Evolutionary conservation across 1,284 basidiomycete species (phyloP).

Genomic region (Tylopilus sp.): DNA sequence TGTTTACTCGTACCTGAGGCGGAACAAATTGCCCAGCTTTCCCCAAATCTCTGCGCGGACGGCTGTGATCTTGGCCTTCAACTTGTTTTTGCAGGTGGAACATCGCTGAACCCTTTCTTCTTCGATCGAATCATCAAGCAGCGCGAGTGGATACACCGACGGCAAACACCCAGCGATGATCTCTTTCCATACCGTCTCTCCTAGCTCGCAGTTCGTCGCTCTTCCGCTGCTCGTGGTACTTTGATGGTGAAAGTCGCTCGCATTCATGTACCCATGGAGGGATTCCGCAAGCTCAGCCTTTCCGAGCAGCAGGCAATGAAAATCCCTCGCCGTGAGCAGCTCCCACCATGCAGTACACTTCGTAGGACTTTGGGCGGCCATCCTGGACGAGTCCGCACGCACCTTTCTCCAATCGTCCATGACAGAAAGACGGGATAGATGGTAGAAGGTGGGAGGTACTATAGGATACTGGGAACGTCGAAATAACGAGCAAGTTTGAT

Average conservation of each 20-base stretch:
- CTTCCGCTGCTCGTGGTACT: accelerated
- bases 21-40: slow-evolving; percentile 5
- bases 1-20: slow-evolving; percentile 1
- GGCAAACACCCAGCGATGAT: not conserved
- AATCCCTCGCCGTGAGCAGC: slow-evolving; percentile 6
- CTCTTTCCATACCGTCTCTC: not conserved
- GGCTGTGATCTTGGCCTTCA: not conserved
- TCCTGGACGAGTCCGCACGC: not conserved
- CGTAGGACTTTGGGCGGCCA: not conserved
- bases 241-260: not conserved
- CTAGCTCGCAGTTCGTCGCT: not conserved
- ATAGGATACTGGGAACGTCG: slow-evolving; percentile 5
- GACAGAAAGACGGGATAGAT: slow-evolving; percentile 15
- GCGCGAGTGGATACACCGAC: slow-evolving; percentile 7
- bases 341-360: slow-evolving; percentile 10
- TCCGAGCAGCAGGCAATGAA: slow-evolving; percentile 10
- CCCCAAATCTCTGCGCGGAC: slow-evolving; percentile 6
- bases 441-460: slow-evolving; percentile 16
- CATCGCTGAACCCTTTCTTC: not conserved
- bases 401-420: slow-evolving; percentile 12
- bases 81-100: not conserved
- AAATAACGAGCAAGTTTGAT: slow-evolving; percentile 10
- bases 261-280: not conserved
- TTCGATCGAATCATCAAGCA: not conserved
- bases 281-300: not conserved